Base-by-base conservation (phyloP, 805 yeast genomes). In the Saccharomycopsis schoenii region DNA sequence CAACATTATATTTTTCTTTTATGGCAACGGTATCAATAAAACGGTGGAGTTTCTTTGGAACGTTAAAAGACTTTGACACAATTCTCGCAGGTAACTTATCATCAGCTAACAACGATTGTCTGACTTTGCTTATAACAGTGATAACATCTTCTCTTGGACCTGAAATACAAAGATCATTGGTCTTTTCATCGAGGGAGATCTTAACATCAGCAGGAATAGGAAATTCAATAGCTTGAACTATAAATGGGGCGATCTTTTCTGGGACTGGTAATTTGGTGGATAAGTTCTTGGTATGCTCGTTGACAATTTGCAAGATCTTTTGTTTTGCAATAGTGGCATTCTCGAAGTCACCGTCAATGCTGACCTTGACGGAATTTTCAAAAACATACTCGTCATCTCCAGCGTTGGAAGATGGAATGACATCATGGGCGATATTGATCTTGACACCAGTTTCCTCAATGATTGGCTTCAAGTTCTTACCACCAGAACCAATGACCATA, bases 401-500 rank as follows among this genome's bases (percentile, higher is more conserved):
- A 62, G 68, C 68, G n/a, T 70, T 68, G 58, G 71, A 75, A 42
- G 50, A 58, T 50, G 70, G 62, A 11, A 66, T 66, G 67, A 71
- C 55, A 68, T 67, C 62, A 54, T 67, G 73, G 6, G 84, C 86
- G 68, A 92, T 84, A 67, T 88, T 88, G 66, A 92, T 83, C 66
- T 79, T 87, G 59, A 84, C 84, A 57, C 83, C 85, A 57, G 88
- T 80, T 42, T 80, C 76, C 59, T 80, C 86, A 57, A 88, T 79
- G 65, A 92, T 88, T 62, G 94, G 92, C 71, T 84, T 88, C 73
- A 92, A 82, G 63, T 79, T 86, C 67, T 80, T 81, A 71, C 98
- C 98, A 71, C 86, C 88, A 54, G 92, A 80, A 62, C 98, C 98
- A 73, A 92, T 92, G 62, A 92, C 82, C 57, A 82, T 80, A 8